A percentile compares a stretch with the other conserved stretches of the same genome.
Evolutionary conservation across 2,329 filamentous ascomycete genomes (phyloP).

Genomic region (Hortaea sp.): DNA sequence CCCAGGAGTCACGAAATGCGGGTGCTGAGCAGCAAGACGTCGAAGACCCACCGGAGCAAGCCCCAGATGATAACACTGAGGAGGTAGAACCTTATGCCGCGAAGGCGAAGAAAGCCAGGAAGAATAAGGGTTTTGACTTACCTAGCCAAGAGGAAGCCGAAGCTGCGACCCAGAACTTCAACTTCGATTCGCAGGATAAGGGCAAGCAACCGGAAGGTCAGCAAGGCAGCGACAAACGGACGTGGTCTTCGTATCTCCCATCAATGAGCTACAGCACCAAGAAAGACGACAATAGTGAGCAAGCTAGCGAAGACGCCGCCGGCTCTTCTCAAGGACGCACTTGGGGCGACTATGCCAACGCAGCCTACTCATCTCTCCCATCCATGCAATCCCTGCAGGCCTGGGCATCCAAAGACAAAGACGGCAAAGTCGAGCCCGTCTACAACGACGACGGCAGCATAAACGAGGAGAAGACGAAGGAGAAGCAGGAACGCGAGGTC

Average conservation of each 20-base stretch:
- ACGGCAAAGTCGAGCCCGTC: constrained; percentile 24
- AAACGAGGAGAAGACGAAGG: constrained; percentile 28
- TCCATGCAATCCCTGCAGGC: constrained; percentile 15
- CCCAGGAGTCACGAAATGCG: constrained; percentile 8
- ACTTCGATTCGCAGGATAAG: constrained; percentile 8
- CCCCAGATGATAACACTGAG: constrained; percentile 11
- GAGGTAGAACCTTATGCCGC: constrained; percentile 7
- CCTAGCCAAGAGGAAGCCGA: constrained; percentile 28
- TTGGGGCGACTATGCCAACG: constrained; percentile 23
- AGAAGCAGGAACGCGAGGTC: constrained; percentile 62
- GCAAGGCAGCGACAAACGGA: constrained; percentile 25
- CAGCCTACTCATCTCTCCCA: constrained; percentile 13
- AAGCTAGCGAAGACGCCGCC: neutral
- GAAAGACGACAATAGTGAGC: constrained; percentile 1
- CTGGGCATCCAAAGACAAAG: constrained; percentile 17
- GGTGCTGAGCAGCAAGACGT: constrained; percentile 15
- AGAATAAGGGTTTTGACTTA: constrained; percentile 18
- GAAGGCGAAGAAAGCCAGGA: constrained; percentile 22
- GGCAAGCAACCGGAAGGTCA: constrained; percentile 10
- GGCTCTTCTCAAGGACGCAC: constrained; percentile 10
- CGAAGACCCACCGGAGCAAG: constrained; percentile 11
- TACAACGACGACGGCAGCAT: constrained; percentile 27
- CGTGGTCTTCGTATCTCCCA: constrained; percentile 27
- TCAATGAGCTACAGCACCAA: constrained; percentile 7
- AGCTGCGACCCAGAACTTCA: constrained; percentile 19